phyloP scores from a whole-genome alignment of 2,329 filamentous ascomycete species.

The Clarireedia homoeocarpa region DNA sequence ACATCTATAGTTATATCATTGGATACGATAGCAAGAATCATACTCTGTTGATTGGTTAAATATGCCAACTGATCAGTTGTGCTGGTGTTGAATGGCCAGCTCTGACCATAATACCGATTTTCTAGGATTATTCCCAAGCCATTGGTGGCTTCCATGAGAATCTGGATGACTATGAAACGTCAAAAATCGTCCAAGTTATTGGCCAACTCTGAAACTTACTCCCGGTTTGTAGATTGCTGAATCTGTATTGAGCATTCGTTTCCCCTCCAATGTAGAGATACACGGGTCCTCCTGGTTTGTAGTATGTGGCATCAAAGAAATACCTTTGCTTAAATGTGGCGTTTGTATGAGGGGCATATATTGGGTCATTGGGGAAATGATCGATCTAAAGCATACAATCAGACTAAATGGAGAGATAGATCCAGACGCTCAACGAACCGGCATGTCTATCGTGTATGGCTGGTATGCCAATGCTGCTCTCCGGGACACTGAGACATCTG shows the following conservation, averaged over 20 bases:
- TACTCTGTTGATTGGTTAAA: conserved; percentile 42
- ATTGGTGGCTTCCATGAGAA: conserved; percentile 45
- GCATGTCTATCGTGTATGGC: conserved; percentile 16
- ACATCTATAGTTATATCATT: too few relatives aligned
- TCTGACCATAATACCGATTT: conserved; percentile 43
- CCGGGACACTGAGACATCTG: neutral
- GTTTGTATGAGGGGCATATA: conserved; percentile 35
- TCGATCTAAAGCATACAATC: conserved; percentile 32
- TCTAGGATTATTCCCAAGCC: conserved; percentile 47
- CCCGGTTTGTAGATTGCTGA: conserved; percentile 35
- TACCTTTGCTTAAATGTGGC: conserved; percentile 48
- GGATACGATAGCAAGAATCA: neutral
- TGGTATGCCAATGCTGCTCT: neutral
- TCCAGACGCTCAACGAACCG: conserved; percentile 11
- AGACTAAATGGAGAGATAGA: neutral
- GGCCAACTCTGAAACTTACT: conserved; percentile 17
- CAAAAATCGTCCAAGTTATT: conserved; percentile 16
- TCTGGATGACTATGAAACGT: conserved; percentile 38
- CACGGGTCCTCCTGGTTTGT: conserved; percentile 45
- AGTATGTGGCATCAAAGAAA: conserved; percentile 45
- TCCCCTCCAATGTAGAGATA: conserved; percentile 42
- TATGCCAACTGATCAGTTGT: conserved; percentile 42
- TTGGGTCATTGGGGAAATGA: conserved; percentile 36
- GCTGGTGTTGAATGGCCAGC: conserved; percentile 39
- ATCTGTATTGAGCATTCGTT: conserved; percentile 30